A percentile compares a stretch with the other conserved stretches of the same genome.
Evolutionary conservation across 345 rosid species (phyloP).

Genomic region (Lepidium aucheri): DNA sequence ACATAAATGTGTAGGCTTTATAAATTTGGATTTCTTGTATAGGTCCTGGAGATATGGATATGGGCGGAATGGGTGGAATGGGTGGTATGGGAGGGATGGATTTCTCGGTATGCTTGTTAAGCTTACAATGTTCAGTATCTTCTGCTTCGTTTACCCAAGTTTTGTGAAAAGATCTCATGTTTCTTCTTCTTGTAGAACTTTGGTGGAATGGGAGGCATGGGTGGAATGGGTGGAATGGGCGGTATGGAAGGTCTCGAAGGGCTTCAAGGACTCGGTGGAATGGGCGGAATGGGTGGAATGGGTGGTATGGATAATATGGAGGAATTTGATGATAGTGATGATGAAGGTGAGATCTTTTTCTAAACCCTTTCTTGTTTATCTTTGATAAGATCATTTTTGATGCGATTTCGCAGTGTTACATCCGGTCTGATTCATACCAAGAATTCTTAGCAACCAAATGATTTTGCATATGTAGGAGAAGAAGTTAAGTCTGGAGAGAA

Average conservation of each 20-base stretch:
- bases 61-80: slow-evolving; percentile 30
- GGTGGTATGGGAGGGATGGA: slow-evolving; percentile 22
- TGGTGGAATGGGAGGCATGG: slow-evolving; percentile 27
- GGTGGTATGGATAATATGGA: slow-evolving; percentile 41
- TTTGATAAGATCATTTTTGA: background rate
- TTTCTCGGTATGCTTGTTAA: slow-evolving; percentile 24
- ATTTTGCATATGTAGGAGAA: slow-evolving; percentile 18
- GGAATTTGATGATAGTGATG: slow-evolving; percentile 84
- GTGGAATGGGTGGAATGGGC: slow-evolving; percentile 32
- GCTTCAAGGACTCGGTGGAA: slow-evolving; percentile 21
- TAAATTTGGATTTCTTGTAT: background rate
- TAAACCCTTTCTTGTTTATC: background rate
- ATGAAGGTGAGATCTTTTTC: slow-evolving; percentile 50
- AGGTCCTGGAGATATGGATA: slow-evolving; percentile 45
- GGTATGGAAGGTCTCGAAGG: too few relatives aligned
- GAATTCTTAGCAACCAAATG: background rate
- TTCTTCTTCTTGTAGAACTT: slow-evolving; percentile 18
- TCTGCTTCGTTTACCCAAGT: background rate
- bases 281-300: slow-evolving; percentile 30
- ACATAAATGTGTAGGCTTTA: background rate
- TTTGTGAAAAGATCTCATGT: background rate
- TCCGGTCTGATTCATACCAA: background rate
- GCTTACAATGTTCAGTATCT: background rate
- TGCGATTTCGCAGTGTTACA: background rate
- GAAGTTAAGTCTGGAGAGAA: slow-evolving; percentile 12